Conservation (phyloP, 2,329 filamentous ascomycete species). For the Monilinia vaccinii-corymbosi region DNA sequence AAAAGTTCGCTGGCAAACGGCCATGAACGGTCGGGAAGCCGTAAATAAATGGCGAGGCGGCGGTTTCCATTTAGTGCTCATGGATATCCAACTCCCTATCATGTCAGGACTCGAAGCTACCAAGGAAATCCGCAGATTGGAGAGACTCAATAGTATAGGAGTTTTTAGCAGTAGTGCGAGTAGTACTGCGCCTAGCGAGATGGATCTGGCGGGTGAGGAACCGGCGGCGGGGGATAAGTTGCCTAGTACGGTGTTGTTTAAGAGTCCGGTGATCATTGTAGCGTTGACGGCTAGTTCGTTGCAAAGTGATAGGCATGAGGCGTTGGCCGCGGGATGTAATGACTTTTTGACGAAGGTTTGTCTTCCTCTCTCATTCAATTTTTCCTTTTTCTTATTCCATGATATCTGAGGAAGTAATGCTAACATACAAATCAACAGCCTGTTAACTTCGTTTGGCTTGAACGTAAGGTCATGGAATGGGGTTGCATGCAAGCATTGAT, state of each 20-base stretch:
- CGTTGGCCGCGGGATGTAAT: conserved; percentile 90
- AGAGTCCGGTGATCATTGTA: conserved; percentile 95
- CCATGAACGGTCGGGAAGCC: conserved; percentile 88
- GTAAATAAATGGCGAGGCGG: conserved; percentile 88
- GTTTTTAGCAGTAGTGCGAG: conserved; percentile 68
- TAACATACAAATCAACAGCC: conserved; percentile 45
- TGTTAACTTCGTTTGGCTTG: conserved; percentile 94
- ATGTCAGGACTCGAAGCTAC: conserved; percentile 96
- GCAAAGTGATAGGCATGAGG: conserved; percentile 92
- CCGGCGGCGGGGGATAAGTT: conserved; percentile 59
- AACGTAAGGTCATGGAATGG: conserved; percentile 98
- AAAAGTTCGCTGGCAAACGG: conserved; percentile 95
- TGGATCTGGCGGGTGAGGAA: conserved; percentile 33
- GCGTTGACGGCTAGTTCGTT: conserved; percentile 89
- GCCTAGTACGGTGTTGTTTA: conserved; percentile 64
- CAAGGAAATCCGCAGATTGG: conserved; percentile 82
- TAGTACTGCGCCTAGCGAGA: conserved; percentile 41
- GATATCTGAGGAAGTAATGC: neutral
- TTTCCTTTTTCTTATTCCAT: neutral
- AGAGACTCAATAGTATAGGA: conserved; percentile 85
- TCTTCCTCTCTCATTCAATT: conserved; percentile 2
- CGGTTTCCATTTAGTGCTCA: conserved; percentile 90
- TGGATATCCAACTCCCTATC: conserved; percentile 96
- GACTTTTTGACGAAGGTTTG: conserved; percentile 94
- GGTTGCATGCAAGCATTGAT: conserved; percentile 99